These are phyloP conservation scores for Circinella minor DNA, from an alignment of 371 early-diverging fungal genomes.

Conservation along the genomic window DNA sequence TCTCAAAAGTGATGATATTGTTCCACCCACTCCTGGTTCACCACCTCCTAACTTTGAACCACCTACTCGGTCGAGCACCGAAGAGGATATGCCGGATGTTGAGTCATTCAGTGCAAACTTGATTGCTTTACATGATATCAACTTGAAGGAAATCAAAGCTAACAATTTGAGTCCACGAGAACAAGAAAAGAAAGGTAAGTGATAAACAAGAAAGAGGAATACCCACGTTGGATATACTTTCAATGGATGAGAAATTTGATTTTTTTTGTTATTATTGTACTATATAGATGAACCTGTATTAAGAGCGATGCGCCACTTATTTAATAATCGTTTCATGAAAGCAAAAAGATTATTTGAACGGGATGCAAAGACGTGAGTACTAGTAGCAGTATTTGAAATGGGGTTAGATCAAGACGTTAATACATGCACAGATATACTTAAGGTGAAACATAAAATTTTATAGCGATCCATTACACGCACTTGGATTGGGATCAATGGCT, in stretches of 20 bases:
- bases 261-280: not conserved
- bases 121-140: slow-evolving; percentile 41
- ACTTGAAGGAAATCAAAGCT: slow-evolving; percentile 44
- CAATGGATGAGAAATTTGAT: not conserved
- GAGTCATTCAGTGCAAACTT: slow-evolving; percentile 48
- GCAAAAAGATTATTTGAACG: slow-evolving; percentile 51
- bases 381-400: not conserved
- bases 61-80: slow-evolving; percentile 11
- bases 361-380: slow-evolving; percentile 25
- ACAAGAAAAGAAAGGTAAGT: slow-evolving; percentile 57
- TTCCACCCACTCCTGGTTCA: slow-evolving; percentile 32
- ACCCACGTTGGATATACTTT: too few species aligned
- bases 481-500: slow-evolving; percentile 55
- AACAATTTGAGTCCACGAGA: slow-evolving; percentile 56
- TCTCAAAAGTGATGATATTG: slow-evolving; percentile 15
- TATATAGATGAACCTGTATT: slow-evolving; percentile 50
- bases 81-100: slow-evolving; percentile 44
- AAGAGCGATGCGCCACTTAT: slow-evolving; percentile 58
- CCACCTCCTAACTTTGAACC: slow-evolving; percentile 21
- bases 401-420: not conserved
- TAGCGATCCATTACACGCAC: slow-evolving; percentile 53
- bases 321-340: slow-evolving; percentile 64
- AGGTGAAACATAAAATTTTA: not conserved
- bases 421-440: not conserved
- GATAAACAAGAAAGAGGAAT: not conserved